These are phyloP conservation scores for Erythrophleum ivorense DNA, from an alignment of 331 rosid genomes.

Conservation along the genomic window DNA sequence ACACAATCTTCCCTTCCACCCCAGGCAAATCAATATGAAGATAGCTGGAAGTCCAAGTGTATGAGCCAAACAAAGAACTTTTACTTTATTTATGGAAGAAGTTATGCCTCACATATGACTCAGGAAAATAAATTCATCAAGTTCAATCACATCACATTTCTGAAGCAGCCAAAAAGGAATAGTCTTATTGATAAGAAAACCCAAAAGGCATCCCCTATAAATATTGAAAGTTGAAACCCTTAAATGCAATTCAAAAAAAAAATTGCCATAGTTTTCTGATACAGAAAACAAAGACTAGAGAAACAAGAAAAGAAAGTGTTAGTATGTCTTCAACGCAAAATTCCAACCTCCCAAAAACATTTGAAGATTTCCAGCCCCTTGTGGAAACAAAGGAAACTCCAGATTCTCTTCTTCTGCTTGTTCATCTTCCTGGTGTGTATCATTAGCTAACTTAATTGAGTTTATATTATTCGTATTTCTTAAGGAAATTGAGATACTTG, in stretches of 20 bases:
- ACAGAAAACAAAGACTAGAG: neutral
- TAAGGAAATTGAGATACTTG: neutral
- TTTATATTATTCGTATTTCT: neutral
- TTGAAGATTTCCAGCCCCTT: neutral
- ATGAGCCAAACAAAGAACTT: constrained; percentile 19
- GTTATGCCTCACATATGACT: neutral
- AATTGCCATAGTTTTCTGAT: neutral
- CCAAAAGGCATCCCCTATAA: neutral
- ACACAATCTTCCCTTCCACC: neutral
- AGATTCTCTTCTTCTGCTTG: neutral
- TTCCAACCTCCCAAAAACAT: neutral
- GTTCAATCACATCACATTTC: neutral
- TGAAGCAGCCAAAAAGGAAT: neutral
- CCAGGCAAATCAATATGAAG: neutral
- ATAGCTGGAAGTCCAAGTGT: neutral
- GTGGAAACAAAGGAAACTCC: neutral
- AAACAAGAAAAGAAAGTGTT: neutral
- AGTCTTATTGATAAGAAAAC: neutral
- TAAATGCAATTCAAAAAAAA: neutral
- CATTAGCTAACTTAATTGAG: neutral
- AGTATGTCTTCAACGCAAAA: neutral
- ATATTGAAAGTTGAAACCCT: constrained; percentile 3
- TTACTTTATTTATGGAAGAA: neutral
- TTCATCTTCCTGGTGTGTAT: constrained; percentile 7
- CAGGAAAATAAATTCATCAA: neutral